Conservation (phyloP, 202 grass and related monocot species). For the Tripidium arundinaceum region DNA sequence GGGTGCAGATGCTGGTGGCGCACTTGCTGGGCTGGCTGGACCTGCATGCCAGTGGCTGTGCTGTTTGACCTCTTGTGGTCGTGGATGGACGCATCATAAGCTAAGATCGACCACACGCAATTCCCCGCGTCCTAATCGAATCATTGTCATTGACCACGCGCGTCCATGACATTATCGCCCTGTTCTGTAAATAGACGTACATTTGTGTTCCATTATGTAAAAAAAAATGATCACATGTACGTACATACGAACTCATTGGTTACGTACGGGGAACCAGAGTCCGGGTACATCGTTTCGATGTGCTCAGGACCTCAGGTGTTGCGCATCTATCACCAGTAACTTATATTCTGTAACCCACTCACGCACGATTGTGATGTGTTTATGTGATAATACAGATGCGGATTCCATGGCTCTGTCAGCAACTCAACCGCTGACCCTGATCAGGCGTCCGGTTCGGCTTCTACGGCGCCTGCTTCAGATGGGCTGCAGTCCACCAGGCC, state of each 20-base stretch:
- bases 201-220: not conserved
- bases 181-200: no score
- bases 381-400: no score
- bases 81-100: not conserved
- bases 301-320: not conserved
- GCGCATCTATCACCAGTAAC: not conserved
- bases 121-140: not conserved
- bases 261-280: no score
- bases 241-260: no score
- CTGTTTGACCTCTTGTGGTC: not conserved
- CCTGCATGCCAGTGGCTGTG: not conserved
- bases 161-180: not conserved
- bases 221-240: no score
- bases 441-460: no score
- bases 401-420: no score
- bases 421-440: no score
- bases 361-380: not conserved
- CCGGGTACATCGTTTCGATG: not conserved
- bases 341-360: not conserved
- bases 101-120: not conserved
- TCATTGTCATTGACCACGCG: not conserved
- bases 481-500: no score
- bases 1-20: conserved; percentile 6
- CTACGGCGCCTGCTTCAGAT: no score
- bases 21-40: not conserved